Evolutionary conservation across 306 rosid genomes (phyloP), one percentile per base, ranked within the genome.

Genomic region (Hippophae tibetana): DNA sequence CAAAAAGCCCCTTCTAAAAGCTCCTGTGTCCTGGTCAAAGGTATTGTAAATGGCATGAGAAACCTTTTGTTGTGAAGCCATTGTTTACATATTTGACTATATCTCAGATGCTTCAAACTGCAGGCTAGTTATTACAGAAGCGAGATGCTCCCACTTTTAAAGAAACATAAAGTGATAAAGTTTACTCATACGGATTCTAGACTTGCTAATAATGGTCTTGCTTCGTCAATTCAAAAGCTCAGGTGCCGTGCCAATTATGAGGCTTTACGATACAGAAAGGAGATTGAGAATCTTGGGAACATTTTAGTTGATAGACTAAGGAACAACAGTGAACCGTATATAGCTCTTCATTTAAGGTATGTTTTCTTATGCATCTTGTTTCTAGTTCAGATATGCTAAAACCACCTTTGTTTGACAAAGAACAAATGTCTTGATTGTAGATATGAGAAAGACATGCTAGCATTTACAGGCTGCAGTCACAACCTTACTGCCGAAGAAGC

Each of bases 1-100:
- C n/a, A 13, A 68, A 42, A 82, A 75, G 53, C 90, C 90, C 63
- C 72, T 77, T 50, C 63, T 66, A 18, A 93, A 93, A 78, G 95
- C 99, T 42, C 99, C 99, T 5, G 77, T 93, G 67, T 93, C 99
- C 43, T 93, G 99, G 99, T 93, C 99, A 2, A 89, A 93, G 99
- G 99, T 93, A 11, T 18, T 18, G 81, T 10, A 27, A 58, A 31
- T 14, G 12, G 57, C 64, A 31, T 69, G 38, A 56, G 12, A 47
- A 23, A 26, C 49, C 10, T 9, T 43, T 3, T 64, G 25, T 55
- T 38, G 45, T 13, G 46, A 0, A 3, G 23, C 23, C 23, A 18
- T 18, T 38, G 18, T 23, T 43, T 51, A 5, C 47, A 52, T 8
- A 26, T 57, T 45, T 67, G 52, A 42, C n/a, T 55, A 61, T 55